Percentiles rank a stretch among this genome's conserved stretches.
These are phyloP conservation scores for Plicaturopsis crispa DNA, from an alignment of 768 basidiomycete species.

Conservation along the genomic window DNA sequence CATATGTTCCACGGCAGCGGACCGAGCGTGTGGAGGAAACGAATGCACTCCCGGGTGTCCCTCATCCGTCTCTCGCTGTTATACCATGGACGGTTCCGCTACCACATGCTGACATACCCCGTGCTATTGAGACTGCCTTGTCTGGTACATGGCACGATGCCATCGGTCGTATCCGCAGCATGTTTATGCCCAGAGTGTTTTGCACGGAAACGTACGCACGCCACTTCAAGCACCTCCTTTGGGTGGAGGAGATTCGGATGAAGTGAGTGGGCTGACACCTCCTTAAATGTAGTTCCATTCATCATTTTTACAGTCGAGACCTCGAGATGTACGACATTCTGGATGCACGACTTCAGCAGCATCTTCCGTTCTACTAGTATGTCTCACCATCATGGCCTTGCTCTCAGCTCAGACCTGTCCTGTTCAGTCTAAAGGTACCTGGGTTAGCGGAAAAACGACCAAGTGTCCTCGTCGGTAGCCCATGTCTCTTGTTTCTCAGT, in stretches of 20 bases:
- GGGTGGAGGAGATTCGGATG: conserved; percentile 43
- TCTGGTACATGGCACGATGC: conserved; percentile 8
- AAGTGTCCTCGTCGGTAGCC: conserved; percentile 45
- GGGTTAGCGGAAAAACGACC: conserved; percentile 54
- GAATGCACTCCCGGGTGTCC: conserved; percentile 16
- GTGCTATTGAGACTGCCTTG: not conserved
- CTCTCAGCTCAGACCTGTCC: not conserved
- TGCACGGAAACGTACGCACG: conserved; percentile 30
- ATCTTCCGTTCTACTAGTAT: conserved; percentile 37
- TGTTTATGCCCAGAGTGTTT: conserved; percentile 28
- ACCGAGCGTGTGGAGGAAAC: conserved; percentile 8
- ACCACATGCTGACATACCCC: conserved; percentile 6
- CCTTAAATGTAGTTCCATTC: not conserved
- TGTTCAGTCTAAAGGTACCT: conserved; percentile 37
- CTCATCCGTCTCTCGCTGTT: conserved; percentile 9
- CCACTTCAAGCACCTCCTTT: conserved; percentile 38
- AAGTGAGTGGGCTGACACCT: conserved; percentile 23
- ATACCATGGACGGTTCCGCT: conserved; percentile 9
- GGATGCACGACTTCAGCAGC: conserved; percentile 25
- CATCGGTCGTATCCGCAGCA: conserved; percentile 17
- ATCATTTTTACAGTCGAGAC: conserved; percentile 21
- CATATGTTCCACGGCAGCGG: conserved; percentile 27
- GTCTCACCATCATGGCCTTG: conserved; percentile 7
- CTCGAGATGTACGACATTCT: conserved; percentile 27
- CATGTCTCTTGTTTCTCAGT: conserved; percentile 5